A percentile compares a stretch with the other conserved stretches of the same genome.
These are phyloP conservation scores for Escallonia rubra DNA, from an alignment of 129 eudicot species.

Conservation along the genomic window DNA sequence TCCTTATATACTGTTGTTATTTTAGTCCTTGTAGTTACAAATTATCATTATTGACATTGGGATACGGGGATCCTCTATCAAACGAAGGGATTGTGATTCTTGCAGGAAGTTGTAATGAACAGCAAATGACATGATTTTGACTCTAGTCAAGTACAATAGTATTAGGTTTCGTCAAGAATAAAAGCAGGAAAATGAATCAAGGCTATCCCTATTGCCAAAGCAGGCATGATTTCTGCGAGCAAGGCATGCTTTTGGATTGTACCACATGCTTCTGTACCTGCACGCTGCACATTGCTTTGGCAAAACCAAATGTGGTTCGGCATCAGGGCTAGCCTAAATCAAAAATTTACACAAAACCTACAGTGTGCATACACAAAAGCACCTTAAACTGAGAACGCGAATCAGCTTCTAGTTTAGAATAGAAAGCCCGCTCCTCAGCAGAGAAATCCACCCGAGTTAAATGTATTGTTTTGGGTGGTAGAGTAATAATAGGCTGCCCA, in stretches of 20 bases:
- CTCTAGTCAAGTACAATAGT: not conserved
- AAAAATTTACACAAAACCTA: not conserved
- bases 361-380: conserved; percentile 1
- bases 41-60: too few species aligned
- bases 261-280: not conserved
- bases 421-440: conserved; percentile 76
- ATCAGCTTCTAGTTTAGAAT: conserved; percentile 64
- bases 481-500: conserved; percentile 78
- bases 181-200: not conserved
- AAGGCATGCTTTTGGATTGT: not conserved
- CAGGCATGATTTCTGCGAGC: too few species aligned
- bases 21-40: too few species aligned
- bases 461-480: conserved; percentile 67
- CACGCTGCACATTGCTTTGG: too few species aligned
- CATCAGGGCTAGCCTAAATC: too few species aligned
- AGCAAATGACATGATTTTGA: not conserved
- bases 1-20: too few species aligned
- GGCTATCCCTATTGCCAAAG: too few species aligned
- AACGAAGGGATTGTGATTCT: not conserved
- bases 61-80: too few species aligned
- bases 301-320: too few species aligned
- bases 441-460: conserved; percentile 59
- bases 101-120: not conserved
- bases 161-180: not conserved
- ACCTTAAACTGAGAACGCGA: conserved; percentile 88